Base-by-base conservation (phyloP, 164 flowering plant genomes). In the Dillenia suffruticosa region DNA sequence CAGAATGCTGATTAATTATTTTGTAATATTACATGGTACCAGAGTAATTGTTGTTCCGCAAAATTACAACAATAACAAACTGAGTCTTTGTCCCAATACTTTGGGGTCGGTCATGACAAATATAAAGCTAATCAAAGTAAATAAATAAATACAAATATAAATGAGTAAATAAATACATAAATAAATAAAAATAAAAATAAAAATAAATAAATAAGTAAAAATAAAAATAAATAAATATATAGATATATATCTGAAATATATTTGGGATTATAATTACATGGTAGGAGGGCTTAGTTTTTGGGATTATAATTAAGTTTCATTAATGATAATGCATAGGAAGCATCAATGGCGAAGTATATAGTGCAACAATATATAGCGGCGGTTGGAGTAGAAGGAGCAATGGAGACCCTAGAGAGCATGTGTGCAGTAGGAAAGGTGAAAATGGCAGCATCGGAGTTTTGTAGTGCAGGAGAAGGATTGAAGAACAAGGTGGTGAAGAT, bases 361-460 rank as follows among this genome's bases (percentile, higher is more conserved):
- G 84, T 93, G 68, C 84, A 88, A 45, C 98, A 93, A 59, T 93
- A 93, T 66, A 74, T 84, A 62, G 97, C 96, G 12, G 94, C 98
- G 5, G 70, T 73, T 14, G 98, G 98, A 32, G 98, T 97, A 26
- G 90, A 90, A 22, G 70, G 55, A 24, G 89, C 83, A 0, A 59
- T 90, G 75, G 72, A 75, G 51, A 62, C 82, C 0, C 71, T 87
- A 15, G 78, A 82, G 43, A 90, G 94, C 72, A 83, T 89, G 96
- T 93, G 87, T 19, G 97, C 96, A 8, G 82, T 92, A 84, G 98
- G 98, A 69, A 86, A 86, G 72, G 92, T 92, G 76, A 82, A 50
- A 64, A 84, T 90, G 94, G 69, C 46, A 43, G 75, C 86, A 1
- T 76, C 92, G 2, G 96, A 90, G 58, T 69, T 88, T 19, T 45